Percentiles rank a stretch among this genome's conserved stretches.
Evolutionary conservation across 1,284 basidiomycete genomes (phyloP).

Genomic region (Dichomitus squalens): DNA sequence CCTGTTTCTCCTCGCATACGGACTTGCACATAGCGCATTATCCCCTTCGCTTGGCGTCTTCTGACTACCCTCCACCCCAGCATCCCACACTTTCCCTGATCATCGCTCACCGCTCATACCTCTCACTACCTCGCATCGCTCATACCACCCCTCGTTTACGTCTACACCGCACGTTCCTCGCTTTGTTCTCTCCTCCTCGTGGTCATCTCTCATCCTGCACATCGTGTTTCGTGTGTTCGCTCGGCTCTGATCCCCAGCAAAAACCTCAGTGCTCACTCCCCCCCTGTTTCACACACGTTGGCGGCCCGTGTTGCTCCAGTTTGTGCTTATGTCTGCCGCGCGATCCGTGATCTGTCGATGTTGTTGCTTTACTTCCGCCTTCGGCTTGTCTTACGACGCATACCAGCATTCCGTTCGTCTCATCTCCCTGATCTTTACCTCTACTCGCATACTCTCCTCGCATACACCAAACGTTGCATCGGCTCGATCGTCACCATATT

Average conservation of each 20-base stretch:
- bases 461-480: slow-evolving; percentile 6
- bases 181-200: not conserved
- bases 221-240: not conserved
- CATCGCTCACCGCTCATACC: slow-evolving; percentile 5
- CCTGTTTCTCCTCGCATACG: slow-evolving; percentile 17
- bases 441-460: slow-evolving; percentile 1
- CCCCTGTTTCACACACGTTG: not conserved
- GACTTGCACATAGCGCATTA: slow-evolving; percentile 25
- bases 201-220: not conserved
- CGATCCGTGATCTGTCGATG: not conserved
- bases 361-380: not conserved
- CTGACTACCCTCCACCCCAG: slow-evolving; percentile 4
- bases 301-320: not conserved
- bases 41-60: slow-evolving; percentile 9
- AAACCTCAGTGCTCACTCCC: not conserved
- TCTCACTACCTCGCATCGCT: slow-evolving; percentile 2
- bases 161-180: not conserved
- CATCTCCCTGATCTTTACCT: not conserved
- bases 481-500: slow-evolving; percentile 5
- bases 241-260: not conserved
- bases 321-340: not conserved
- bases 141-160: slow-evolving; percentile 4
- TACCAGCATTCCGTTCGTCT: not conserved
- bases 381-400: slow-evolving; percentile 5
- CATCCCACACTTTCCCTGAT: slow-evolving; percentile 1